Evolutionary conservation across 164 flowering plant species (phyloP).

Genomic region (Amborella trichopoda): DNA sequence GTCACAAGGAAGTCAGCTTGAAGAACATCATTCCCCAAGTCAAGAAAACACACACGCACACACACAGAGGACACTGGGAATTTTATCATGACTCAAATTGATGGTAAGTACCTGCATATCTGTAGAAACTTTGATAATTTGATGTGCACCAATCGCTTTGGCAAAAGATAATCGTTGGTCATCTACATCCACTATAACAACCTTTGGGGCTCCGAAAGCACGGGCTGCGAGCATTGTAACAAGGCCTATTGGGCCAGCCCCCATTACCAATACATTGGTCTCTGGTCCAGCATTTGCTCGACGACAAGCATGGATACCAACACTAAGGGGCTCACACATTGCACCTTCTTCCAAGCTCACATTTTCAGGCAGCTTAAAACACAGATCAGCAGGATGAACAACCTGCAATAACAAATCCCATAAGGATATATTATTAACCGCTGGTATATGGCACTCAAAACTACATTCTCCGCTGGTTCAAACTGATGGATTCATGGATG

Average conservation of each 20-base stretch:
- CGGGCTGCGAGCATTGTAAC: conserved; percentile 80
- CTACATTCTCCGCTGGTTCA: too few species aligned
- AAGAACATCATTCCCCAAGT: too few species aligned
- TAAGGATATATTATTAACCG: too few species aligned
- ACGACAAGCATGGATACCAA: conserved; percentile 90
- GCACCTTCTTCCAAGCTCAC: conserved; percentile 99
- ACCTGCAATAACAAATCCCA: too few species aligned
- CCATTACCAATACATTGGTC: conserved; percentile 71
- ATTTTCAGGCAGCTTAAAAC: conserved; percentile 85
- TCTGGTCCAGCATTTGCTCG: conserved; percentile 77
- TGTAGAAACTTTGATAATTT: conserved; percentile 58
- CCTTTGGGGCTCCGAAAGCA: conserved; percentile 77
- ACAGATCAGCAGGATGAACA: conserved; percentile 83
- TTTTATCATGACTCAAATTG: too few species aligned
- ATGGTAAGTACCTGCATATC: conserved; percentile 50
- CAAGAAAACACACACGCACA: too few species aligned
- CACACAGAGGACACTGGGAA: too few species aligned
- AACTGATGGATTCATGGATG: too few species aligned
- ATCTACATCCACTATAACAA: conserved; percentile 78
- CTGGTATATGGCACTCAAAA: too few species aligned
- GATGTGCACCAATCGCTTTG: conserved; percentile 73
- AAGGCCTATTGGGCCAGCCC: conserved; percentile 97
- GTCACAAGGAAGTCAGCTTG: too few species aligned
- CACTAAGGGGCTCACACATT: conserved; percentile 97
- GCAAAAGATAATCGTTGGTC: conserved; percentile 73